Conservation (phyloP, 306 rosid genomes). For the Dicorynia guianensis region DNA sequence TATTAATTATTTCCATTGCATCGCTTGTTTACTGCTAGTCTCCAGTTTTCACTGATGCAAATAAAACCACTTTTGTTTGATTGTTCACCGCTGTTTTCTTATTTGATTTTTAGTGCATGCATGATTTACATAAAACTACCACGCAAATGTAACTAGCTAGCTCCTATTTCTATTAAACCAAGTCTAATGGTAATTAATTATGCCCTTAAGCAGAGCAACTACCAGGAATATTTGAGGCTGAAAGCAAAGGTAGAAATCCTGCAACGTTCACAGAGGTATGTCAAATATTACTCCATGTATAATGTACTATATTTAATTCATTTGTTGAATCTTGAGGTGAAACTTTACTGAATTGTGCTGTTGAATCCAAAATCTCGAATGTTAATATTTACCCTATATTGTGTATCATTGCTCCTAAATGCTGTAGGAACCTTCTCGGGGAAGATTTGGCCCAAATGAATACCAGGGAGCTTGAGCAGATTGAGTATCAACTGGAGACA, state of each 20-base stretch:
- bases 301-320: too few species aligned
- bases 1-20: too few species aligned
- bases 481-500: slow-evolving; percentile 59
- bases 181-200: neutral
- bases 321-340: too few species aligned
- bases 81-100: too few species aligned
- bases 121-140: too few species aligned
- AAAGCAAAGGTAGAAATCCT: slow-evolving; percentile 58
- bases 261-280: slow-evolving; percentile 64
- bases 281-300: too few species aligned
- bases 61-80: too few species aligned
- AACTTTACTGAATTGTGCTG: too few species aligned
- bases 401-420: neutral
- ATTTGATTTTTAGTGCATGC: too few species aligned
- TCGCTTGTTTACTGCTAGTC: too few species aligned
- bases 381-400: neutral
- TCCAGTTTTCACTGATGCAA: too few species aligned
- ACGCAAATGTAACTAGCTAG: neutral
- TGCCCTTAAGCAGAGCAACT: slow-evolving; percentile 41
- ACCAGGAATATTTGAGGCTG: slow-evolving; percentile 57
- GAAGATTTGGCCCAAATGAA: slow-evolving; percentile 56
- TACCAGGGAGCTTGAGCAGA: slow-evolving; percentile 54
- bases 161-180: neutral
- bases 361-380: neutral
- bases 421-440: slow-evolving; percentile 59